A percentile compares a stretch with the other conserved stretches of the same genome.
phyloP scores from a whole-genome alignment of 2,329 filamentous ascomycete species.

The Nemania abortiva region DNA sequence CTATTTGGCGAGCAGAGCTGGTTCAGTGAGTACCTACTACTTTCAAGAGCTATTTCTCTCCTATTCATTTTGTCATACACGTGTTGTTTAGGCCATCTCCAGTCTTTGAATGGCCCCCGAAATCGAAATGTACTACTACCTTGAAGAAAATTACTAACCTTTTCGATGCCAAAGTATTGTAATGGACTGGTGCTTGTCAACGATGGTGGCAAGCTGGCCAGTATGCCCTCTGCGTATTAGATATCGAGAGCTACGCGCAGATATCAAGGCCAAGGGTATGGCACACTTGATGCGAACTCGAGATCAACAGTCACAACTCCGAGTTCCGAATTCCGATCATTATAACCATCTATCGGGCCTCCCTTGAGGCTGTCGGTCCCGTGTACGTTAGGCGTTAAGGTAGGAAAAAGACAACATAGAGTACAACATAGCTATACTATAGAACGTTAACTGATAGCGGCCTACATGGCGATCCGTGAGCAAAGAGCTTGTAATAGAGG shows the following conservation, averaged over 20 bases:
- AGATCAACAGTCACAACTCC: neutral
- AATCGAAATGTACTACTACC: neutral
- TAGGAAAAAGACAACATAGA: neutral
- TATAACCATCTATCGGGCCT: neutral
- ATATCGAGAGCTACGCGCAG: neutral
- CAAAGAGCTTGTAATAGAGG: neutral
- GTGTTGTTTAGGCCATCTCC: neutral
- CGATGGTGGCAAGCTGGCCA: constrained; percentile 47
- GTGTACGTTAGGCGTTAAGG: neutral
- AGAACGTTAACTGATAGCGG: neutral
- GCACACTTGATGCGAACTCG: neutral
- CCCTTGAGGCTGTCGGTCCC: neutral
- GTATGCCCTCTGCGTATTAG: constrained; percentile 47
- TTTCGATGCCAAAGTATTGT: constrained; percentile 35
- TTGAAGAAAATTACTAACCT: neutral
- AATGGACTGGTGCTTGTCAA: constrained; percentile 48
- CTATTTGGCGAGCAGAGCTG: constrained; percentile 49
- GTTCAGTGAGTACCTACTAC: constrained; percentile 39
- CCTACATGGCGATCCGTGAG: neutral
- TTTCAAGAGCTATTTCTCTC: neutral
- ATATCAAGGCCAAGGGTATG: neutral
- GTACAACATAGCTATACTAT: neutral
- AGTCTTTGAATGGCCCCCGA: too few relatives aligned
- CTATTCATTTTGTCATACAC: neutral
- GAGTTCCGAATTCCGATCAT: neutral